These are phyloP conservation scores for Chalara sp. DNA, from an alignment of 2,329 filamentous ascomycete species.

Conservation along the genomic window DNA sequence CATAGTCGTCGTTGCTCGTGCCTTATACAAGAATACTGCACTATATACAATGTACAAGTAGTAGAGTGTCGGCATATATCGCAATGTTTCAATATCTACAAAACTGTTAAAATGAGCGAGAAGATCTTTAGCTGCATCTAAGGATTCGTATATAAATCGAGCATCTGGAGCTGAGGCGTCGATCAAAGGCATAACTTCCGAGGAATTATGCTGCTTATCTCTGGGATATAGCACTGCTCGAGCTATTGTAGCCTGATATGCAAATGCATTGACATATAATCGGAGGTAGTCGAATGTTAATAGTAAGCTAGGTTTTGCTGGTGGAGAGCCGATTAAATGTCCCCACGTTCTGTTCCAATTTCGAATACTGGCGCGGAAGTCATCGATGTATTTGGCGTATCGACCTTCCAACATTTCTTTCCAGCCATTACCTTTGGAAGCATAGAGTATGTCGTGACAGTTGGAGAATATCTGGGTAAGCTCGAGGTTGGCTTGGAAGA, in stretches of 20 bases:
- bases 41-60: conserved; percentile 58
- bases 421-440: conserved; percentile 61
- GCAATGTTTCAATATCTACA: conserved; percentile 51
- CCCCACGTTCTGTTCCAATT: conserved; percentile 68
- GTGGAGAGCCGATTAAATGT: conserved; percentile 52
- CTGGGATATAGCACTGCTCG: conserved; percentile 31
- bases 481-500: conserved; percentile 66
- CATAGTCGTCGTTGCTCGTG: conserved; percentile 39
- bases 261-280: conserved; percentile 69
- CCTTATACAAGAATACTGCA: conserved; percentile 60
- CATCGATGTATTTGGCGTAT: conserved; percentile 70
- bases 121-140: conserved; percentile 57
- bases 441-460: conserved; percentile 67
- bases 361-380: conserved; percentile 61
- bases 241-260: conserved; percentile 63
- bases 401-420: conserved; percentile 65
- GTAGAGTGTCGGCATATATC: conserved; percentile 58
- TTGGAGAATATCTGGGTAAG: conserved; percentile 68
- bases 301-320: conserved; percentile 59
- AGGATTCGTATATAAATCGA: conserved; percentile 59
- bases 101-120: conserved; percentile 52
- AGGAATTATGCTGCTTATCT: conserved; percentile 34
- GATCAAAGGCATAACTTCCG: conserved; percentile 19
- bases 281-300: conserved; percentile 68
- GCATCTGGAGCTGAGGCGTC: conserved; percentile 53